Evolutionary conservation across 23 red algal species (phyloP).

Genomic region (Cyanidioschyzon merolae): DNA sequence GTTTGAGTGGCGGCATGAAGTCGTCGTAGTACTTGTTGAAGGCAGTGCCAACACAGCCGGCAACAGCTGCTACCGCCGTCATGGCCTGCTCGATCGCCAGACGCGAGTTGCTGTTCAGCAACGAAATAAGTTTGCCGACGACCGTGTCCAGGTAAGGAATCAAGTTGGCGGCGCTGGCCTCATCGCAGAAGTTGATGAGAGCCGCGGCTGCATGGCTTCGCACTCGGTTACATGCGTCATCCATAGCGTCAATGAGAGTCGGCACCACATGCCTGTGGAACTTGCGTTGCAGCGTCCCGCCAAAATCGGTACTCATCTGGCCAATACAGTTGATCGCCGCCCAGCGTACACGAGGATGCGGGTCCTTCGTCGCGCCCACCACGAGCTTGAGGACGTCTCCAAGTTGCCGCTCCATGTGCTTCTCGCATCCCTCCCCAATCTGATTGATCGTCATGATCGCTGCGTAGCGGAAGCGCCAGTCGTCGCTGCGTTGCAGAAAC

Average conservation of each 20-base stretch:
- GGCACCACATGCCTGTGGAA: slow-evolving; percentile 57
- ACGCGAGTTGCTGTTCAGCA: slow-evolving; percentile 54
- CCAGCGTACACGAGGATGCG: slow-evolving; percentile 95
- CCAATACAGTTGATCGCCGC: slow-evolving; percentile 97
- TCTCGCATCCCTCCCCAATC: slow-evolving; percentile 91
- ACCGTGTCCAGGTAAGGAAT: slow-evolving; percentile 74
- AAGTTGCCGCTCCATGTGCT: slow-evolving; percentile 77
- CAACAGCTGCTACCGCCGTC: slow-evolving; percentile 89
- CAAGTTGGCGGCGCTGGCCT: slow-evolving; percentile 60
- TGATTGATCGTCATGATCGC: slow-evolving; percentile 87
- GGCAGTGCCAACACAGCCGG: slow-evolving; percentile 60
- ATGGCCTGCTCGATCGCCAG: slow-evolving; percentile 90
- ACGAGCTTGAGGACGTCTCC: slow-evolving; percentile 59
- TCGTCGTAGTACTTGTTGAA: slow-evolving; percentile 79
- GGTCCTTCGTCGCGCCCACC: slow-evolving; percentile 44
- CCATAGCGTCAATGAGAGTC: slow-evolving; percentile 63
- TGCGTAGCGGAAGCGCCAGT: slow-evolving; percentile 77
- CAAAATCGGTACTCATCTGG: slow-evolving; percentile 99
- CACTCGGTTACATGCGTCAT: slow-evolving; percentile 69
- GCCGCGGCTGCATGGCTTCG: slow-evolving; percentile 90
- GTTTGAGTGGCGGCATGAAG: slow-evolving; percentile 93
- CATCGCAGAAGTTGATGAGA: slow-evolving; percentile 99
- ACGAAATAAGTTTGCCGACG: slow-evolving; percentile 50
- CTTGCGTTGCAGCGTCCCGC: slow-evolving; percentile 61
- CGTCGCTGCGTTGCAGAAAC: slow-evolving; percentile 42